Evolutionary conservation across 208 protist species (phyloP).

Genomic region (Crithidia bombi): DNA sequence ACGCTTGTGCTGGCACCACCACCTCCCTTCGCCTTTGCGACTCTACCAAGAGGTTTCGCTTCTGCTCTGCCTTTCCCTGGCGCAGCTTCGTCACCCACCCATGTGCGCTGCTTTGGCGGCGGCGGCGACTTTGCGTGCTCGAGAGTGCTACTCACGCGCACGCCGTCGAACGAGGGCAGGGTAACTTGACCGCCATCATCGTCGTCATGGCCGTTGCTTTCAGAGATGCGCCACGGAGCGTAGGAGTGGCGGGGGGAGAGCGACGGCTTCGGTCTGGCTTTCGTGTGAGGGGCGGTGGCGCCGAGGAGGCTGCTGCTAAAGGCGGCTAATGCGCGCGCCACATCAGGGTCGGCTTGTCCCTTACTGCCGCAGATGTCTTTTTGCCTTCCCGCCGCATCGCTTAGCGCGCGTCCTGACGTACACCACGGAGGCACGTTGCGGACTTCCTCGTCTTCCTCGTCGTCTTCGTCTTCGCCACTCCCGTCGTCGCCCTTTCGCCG

Average conservation of each 20-base stretch:
- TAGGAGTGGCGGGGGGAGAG: slow-evolving; percentile 5
- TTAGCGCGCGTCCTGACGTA: neutral
- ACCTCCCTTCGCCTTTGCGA: neutral
- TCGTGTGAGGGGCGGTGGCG: neutral
- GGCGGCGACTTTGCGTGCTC: neutral
- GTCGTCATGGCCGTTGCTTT: neutral
- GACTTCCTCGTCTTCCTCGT: neutral
- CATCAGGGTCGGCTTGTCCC: neutral
- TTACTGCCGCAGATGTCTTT: neutral
- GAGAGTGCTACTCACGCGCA: neutral
- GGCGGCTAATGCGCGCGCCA: neutral
- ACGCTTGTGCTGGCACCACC: neutral
- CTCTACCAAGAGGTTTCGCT: neutral
- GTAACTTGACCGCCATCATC: neutral
- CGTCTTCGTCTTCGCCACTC: neutral
- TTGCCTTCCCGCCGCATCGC: neutral
- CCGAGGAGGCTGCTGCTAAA: slow-evolving; percentile 9
- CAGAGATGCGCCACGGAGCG: neutral
- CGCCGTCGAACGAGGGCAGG: neutral
- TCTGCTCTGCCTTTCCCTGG: neutral
- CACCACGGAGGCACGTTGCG: neutral
- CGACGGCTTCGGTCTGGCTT: neutral
- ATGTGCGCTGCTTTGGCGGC: neutral
- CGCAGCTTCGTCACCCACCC: neutral
- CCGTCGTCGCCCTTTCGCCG: neutral